phyloP scores from a whole-genome alignment of 257 asterid genomes.

The Solanum tacnaense region DNA sequence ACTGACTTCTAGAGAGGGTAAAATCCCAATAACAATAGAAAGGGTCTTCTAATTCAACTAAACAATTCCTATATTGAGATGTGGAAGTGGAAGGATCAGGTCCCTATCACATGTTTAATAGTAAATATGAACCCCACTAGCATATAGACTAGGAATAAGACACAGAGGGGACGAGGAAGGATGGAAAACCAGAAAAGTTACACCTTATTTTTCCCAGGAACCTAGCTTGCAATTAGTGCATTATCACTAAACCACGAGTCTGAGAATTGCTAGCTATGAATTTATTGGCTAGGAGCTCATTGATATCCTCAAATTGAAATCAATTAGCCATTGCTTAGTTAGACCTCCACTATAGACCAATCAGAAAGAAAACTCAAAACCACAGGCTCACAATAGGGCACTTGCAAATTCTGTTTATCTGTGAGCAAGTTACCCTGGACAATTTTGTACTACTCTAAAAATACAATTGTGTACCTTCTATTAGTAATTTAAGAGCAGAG shows the following conservation, averaged over 20 bases:
- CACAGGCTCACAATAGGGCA: background rate
- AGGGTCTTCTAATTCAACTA: background rate
- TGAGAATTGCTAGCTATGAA: background rate
- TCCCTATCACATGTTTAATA: background rate
- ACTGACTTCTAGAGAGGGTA: background rate
- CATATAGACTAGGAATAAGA: background rate
- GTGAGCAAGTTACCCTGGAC: background rate
- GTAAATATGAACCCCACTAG: background rate
- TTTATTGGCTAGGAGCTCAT: background rate
- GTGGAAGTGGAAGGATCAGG: background rate
- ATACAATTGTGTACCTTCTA: constrained; percentile 36
- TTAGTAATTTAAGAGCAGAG: constrained; percentile 42
- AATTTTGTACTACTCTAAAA: background rate
- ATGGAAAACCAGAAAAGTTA: background rate
- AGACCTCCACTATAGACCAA: background rate
- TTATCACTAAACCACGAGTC: background rate
- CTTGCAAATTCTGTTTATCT: background rate
- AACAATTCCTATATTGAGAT: background rate
- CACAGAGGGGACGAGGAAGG: background rate
- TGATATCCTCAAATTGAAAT: background rate
- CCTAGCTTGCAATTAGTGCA: background rate
- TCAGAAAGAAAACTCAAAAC: background rate
- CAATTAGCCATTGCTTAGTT: background rate
- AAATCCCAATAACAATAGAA: background rate
- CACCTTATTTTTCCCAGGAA: background rate